Conservation (phyloP, 345 rosid genomes). For the Boechera divaricarpa region DNA sequence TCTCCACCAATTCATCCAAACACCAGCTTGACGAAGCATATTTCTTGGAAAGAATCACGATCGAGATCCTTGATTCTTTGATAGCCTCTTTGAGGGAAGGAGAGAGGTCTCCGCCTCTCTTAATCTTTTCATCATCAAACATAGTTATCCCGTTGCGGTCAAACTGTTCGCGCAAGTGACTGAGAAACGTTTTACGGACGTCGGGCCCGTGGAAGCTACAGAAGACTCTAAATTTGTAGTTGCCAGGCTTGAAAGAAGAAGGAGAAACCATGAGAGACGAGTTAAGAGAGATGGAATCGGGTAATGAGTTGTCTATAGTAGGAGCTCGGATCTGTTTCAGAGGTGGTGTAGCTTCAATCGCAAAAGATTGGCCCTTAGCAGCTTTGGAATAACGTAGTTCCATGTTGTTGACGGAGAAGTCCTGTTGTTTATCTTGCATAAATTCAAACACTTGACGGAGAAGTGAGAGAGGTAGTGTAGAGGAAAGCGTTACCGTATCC, state of each 20-base stretch:
- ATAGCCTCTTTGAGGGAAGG: conserved; percentile 6
- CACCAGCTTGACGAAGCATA: conserved; percentile 41
- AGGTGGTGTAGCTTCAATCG: no score
- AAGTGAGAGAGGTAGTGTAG: no score
- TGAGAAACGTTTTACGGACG: not conserved
- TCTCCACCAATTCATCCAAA: conserved; percentile 32
- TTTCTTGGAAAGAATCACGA: conserved; percentile 25
- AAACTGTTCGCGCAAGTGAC: conserved; percentile 1
- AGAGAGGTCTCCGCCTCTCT: not conserved
- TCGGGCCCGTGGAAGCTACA: not conserved
- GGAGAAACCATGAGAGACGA: not conserved
- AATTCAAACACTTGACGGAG: no score
- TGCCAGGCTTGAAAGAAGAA: not conserved
- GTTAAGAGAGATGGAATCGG: not conserved
- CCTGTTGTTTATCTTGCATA: no score
- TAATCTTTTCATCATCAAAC: conserved; percentile 4
- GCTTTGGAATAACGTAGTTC: no score
- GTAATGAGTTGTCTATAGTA: not conserved
- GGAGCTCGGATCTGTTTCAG: no score
- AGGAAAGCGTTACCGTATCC: no score
- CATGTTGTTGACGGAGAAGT: no score
- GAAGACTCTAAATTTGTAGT: not conserved
- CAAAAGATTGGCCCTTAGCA: no score
- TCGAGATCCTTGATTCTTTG: conserved; percentile 17
- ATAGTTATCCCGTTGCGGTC: not conserved